A percentile compares a stretch with the other conserved stretches of the same genome.
Conservation (phyloP, 2,329 filamentous ascomycete genomes). For the Tolypocladium pustulatum region DNA sequence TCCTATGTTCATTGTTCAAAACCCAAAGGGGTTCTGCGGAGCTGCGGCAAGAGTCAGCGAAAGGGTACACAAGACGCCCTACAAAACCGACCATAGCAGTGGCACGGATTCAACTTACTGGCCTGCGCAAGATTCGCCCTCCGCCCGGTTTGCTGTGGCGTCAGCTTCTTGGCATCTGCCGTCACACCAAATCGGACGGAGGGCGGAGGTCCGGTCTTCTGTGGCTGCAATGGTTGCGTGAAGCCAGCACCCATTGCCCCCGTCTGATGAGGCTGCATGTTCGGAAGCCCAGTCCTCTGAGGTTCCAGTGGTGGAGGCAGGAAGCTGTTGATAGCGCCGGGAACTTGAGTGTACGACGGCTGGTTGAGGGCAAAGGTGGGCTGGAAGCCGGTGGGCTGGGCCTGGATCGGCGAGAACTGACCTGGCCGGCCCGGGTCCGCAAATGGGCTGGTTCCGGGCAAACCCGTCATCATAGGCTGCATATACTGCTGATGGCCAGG, state of each 20-base stretch:
- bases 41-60: conserved; percentile 22
- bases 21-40: conserved; percentile 44
- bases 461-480: conserved; percentile 40
- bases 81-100: conserved; percentile 18
- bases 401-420: conserved; percentile 39
- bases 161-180: conserved; percentile 61
- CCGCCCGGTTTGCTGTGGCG: conserved; percentile 77
- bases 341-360: conserved; percentile 37
- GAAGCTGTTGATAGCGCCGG: conserved; percentile 40
- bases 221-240: conserved; percentile 34
- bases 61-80: background rate
- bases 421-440: conserved; percentile 24
- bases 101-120: conserved; percentile 54
- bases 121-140: conserved; percentile 88
- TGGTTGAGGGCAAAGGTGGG: conserved; percentile 19
- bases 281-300: conserved; percentile 43
- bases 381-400: conserved; percentile 56
- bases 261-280: conserved; percentile 37
- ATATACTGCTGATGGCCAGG: conserved; percentile 23
- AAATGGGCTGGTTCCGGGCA: conserved; percentile 28
- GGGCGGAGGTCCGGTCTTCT: conserved; percentile 59
- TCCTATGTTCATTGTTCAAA: conserved; percentile 17
- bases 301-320: conserved; percentile 51
- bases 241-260: conserved; percentile 41
- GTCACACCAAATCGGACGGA: conserved; percentile 80